Conservation (phyloP, 2,329 filamentous ascomycete genomes). For the Aspergillus sp. region DNA sequence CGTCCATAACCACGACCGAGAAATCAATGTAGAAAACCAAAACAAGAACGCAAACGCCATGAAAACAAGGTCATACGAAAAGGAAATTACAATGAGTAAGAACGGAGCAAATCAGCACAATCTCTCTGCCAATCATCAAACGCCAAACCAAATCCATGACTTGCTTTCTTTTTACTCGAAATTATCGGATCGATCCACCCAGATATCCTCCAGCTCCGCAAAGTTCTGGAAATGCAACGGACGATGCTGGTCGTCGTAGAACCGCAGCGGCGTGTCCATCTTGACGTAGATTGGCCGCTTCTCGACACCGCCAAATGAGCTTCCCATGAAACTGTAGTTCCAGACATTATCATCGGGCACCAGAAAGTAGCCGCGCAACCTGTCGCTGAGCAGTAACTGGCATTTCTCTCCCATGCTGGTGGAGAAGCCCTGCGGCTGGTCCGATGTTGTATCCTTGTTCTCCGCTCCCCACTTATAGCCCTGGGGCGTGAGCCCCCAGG, state of each 20-base stretch:
- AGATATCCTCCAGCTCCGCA: slow-evolving; percentile 91
- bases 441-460: slow-evolving; percentile 85
- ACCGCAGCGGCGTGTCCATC: slow-evolving; percentile 80
- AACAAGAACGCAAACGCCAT: slow-evolving; percentile 1
- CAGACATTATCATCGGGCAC: slow-evolving; percentile 83
- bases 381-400: slow-evolving; percentile 84
- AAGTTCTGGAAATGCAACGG: slow-evolving; percentile 96
- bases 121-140: slow-evolving; percentile 7
- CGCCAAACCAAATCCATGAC: neutral
- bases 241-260: slow-evolving; percentile 87
- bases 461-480: slow-evolving; percentile 97
- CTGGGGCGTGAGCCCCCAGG: slow-evolving; percentile 83
- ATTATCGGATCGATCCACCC: slow-evolving; percentile 86
- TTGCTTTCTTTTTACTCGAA: slow-evolving; percentile 58
- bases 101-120: slow-evolving; percentile 11
- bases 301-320: slow-evolving; percentile 74
- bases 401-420: slow-evolving; percentile 91
- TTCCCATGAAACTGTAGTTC: slow-evolving; percentile 99
- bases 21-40: neutral
- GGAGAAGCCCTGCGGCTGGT: slow-evolving; percentile 88
- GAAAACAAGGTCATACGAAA: slow-evolving; percentile 1
- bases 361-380: slow-evolving; percentile 91
- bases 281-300: slow-evolving; percentile 88
- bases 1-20: neutral
- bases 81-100: neutral